These are phyloP conservation scores for Hygrocybe punicea DNA, from an alignment of 768 basidiomycete species.

Conservation along the genomic window DNA sequence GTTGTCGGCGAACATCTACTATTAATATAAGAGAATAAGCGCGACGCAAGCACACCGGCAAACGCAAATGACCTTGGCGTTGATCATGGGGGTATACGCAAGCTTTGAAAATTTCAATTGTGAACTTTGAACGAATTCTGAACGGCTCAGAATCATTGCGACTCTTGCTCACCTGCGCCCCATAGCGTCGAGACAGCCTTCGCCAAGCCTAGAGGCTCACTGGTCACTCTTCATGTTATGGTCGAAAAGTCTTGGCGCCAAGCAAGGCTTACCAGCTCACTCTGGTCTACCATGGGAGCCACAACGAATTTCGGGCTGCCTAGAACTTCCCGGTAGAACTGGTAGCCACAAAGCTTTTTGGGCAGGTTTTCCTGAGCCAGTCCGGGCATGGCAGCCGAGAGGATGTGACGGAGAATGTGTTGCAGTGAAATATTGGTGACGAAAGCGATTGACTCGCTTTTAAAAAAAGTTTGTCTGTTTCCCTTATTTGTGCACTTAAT, in stretches of 20 bases:
- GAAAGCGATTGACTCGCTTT: too few species aligned
- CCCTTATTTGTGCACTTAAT: too few species aligned
- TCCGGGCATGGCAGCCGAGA: not conserved
- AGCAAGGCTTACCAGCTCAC: slow-evolving; percentile 74
- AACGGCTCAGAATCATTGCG: too few species aligned
- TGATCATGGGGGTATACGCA: slow-evolving; percentile 98
- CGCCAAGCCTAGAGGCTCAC: slow-evolving; percentile 73
- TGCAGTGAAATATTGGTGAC: not conserved
- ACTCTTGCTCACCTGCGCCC: slow-evolving; percentile 69
- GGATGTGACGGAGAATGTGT: not conserved
- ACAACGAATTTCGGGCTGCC: slow-evolving; percentile 87
- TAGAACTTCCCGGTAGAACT: slow-evolving; percentile 75
- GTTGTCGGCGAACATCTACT: slow-evolving; percentile 60
- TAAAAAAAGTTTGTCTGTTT: too few species aligned
- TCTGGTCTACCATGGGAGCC: slow-evolving; percentile 98
- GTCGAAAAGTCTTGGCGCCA: not conserved
- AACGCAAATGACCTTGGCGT: slow-evolving; percentile 62
- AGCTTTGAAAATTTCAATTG: slow-evolving; percentile 43
- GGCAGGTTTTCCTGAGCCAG: not conserved
- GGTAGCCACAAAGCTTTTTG: slow-evolving; percentile 66
- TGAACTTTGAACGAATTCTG: not conserved
- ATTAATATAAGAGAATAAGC: not conserved
- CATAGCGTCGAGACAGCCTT: slow-evolving; percentile 74
- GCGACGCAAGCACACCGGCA: not conserved
- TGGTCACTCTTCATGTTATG: slow-evolving; percentile 1